phyloP scores from a whole-genome alignment of 768 basidiomycete genomes.

The Chalciporus pseudorubinellus region DNA sequence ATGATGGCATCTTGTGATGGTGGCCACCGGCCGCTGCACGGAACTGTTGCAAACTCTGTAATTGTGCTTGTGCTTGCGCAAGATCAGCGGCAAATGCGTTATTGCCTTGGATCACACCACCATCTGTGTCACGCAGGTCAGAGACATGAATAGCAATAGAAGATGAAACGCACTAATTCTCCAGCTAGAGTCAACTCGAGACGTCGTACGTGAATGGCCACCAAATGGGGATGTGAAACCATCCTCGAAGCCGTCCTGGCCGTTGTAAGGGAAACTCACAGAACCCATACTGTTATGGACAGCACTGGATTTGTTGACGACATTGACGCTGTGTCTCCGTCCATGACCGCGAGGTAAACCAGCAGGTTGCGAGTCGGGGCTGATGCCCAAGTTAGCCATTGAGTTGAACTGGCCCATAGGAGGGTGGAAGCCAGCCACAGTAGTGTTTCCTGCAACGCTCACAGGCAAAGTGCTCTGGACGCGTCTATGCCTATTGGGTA shows the following conservation, averaged over 20 bases:
- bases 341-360: constrained; percentile 82
- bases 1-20: constrained; percentile 95
- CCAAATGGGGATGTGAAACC: constrained; percentile 67
- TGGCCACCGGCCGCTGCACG: constrained; percentile 92
- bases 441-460: constrained; percentile 46
- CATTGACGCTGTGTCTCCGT: constrained; percentile 87
- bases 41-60: constrained; percentile 95
- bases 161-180: constrained; percentile 67
- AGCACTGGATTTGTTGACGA: constrained; percentile 66
- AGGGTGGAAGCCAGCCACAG: constrained; percentile 27
- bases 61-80: constrained; percentile 94
- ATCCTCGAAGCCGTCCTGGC: constrained; percentile 75
- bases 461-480: constrained; percentile 83
- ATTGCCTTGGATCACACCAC: constrained; percentile 66
- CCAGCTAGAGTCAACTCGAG: constrained; percentile 82
- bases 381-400: constrained; percentile 49
- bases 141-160: background rate
- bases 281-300: constrained; percentile 48
- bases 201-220: constrained; percentile 71
- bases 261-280: constrained; percentile 48
- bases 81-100: constrained; percentile 77
- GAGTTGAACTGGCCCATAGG: constrained; percentile 67
- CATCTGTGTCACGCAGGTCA: constrained; percentile 46
- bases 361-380: constrained; percentile 61
- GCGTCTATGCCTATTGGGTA: constrained; percentile 72